Evolutionary conservation across 2,329 filamentous ascomycete genomes (phyloP).

Genomic region (Colletotrichum eremochloae): DNA sequence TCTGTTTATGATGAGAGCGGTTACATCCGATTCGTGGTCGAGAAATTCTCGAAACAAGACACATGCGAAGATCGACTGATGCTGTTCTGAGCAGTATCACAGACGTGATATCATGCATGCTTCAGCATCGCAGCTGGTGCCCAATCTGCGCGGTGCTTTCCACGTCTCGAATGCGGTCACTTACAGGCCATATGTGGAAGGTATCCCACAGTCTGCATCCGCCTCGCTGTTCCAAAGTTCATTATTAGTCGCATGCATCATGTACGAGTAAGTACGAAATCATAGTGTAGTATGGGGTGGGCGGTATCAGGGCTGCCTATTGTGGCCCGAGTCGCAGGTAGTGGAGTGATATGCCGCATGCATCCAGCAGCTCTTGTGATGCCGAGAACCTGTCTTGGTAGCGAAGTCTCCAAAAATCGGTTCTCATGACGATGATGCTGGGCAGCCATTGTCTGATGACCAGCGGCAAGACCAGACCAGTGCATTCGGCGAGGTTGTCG

Average conservation of each 20-base stretch:
- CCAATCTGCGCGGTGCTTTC: constrained; percentile 2
- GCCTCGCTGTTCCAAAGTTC: constrained; percentile 9
- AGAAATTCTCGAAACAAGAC: constrained; percentile 14
- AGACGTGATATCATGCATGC: constrained; percentile 28
- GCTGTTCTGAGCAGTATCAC: background rate
- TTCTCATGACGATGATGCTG: constrained; percentile 20
- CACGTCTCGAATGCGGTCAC: background rate
- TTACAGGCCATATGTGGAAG: constrained; percentile 17
- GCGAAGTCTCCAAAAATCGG: constrained; percentile 1
- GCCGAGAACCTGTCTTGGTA: constrained; percentile 13
- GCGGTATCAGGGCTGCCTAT: constrained; percentile 14
- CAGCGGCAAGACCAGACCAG: constrained; percentile 32
- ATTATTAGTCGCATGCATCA: constrained; percentile 11
- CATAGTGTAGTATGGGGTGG: constrained; percentile 12
- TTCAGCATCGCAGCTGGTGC: constrained; percentile 19
- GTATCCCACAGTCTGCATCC: constrained; percentile 16
- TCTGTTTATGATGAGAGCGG: background rate
- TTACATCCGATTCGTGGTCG: constrained; percentile 24
- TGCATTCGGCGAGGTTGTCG: constrained; percentile 30
- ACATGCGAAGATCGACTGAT: constrained; percentile 28
- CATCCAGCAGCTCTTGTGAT: constrained; percentile 9
- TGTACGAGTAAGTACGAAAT: constrained; percentile 18
- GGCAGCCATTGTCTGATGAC: constrained; percentile 14
- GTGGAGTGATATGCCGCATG: constrained; percentile 25
- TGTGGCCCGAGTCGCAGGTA: constrained; percentile 16